Evolutionary conservation across 2,329 filamentous ascomycete species (phyloP).

Genomic region (Chaetomium olivaceum): DNA sequence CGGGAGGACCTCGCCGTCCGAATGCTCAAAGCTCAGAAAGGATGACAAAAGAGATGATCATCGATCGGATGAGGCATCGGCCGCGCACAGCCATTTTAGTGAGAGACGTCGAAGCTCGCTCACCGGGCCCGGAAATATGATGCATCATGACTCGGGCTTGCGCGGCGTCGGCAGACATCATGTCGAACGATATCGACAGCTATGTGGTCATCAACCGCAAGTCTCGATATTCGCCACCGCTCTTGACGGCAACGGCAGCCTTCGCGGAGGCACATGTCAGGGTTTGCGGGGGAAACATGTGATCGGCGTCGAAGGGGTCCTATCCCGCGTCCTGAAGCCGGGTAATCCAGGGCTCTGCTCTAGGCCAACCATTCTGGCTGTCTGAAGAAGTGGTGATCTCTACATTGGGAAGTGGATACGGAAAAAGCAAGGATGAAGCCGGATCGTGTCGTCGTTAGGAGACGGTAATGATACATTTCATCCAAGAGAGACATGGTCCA

Average conservation of each 20-base stretch:
- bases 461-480: neutral
- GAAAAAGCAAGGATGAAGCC: neutral
- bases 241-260: neutral
- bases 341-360: neutral
- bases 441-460: neutral
- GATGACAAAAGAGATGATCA: neutral
- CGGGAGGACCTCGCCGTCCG: too few relatives aligned
- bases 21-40: too few relatives aligned
- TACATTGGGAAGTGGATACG: neutral
- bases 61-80: conserved; percentile 1
- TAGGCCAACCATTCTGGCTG: neutral
- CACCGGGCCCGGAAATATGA: neutral
- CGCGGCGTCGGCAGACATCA: neutral
- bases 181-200: neutral
- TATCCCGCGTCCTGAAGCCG: too few relatives aligned
- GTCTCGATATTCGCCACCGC: conserved; percentile 12
- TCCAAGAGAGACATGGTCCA: neutral
- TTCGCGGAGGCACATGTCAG: too few relatives aligned
- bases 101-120: too few relatives aligned
- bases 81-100: neutral
- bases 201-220: neutral
- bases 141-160: conserved; percentile 2
- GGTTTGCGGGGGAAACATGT: too few relatives aligned
- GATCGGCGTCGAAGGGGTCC: too few relatives aligned
- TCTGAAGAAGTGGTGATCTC: neutral